Evolutionary conservation across 208 protist genomes (phyloP).

Genomic region (Leishmania tropica): DNA sequence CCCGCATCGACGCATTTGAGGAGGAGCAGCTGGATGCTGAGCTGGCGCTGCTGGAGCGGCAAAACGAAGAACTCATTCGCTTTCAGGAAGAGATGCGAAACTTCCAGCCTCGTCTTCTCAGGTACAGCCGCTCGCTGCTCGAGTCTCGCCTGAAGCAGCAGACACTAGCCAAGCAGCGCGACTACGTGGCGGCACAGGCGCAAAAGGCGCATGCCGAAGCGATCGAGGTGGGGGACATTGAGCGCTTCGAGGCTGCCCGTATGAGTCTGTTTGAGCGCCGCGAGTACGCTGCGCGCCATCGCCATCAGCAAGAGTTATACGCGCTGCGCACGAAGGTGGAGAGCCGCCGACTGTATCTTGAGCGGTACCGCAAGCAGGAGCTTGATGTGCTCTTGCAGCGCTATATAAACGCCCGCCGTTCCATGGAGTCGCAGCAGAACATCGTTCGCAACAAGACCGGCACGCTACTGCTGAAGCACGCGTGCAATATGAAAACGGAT

Average conservation of each 20-base stretch:
- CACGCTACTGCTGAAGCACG: constrained; percentile 84
- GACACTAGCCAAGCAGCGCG: constrained; percentile 84
- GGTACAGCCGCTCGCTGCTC: constrained; percentile 78
- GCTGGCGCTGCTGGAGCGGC: constrained; percentile 83
- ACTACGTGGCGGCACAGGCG: constrained; percentile 84
- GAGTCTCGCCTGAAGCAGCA: constrained; percentile 84
- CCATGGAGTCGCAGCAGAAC: constrained; percentile 87
- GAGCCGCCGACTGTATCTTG: constrained; percentile 67
- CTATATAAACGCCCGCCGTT: constrained; percentile 87
- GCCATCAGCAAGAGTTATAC: constrained; percentile 83
- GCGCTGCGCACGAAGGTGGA: constrained; percentile 81
- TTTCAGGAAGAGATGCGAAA: constrained; percentile 80
- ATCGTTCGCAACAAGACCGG: constrained; percentile 90
- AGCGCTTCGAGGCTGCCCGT: constrained; percentile 67
- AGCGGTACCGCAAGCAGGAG: constrained; percentile 83
- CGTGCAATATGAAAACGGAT: constrained; percentile 84
- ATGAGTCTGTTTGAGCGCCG: constrained; percentile 59
- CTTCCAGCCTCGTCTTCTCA: constrained; percentile 51
- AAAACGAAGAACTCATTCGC: constrained; percentile 80
- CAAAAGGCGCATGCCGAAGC: constrained; percentile 81
- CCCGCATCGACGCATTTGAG: constrained; percentile 86
- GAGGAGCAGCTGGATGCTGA: constrained; percentile 82
- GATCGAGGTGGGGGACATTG: constrained; percentile 72
- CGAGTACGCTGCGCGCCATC: constrained; percentile 64
- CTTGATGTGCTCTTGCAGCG: constrained; percentile 86